Evolutionary conservation across 257 asterid species (phyloP).

Genomic region (Ballota nigra): DNA sequence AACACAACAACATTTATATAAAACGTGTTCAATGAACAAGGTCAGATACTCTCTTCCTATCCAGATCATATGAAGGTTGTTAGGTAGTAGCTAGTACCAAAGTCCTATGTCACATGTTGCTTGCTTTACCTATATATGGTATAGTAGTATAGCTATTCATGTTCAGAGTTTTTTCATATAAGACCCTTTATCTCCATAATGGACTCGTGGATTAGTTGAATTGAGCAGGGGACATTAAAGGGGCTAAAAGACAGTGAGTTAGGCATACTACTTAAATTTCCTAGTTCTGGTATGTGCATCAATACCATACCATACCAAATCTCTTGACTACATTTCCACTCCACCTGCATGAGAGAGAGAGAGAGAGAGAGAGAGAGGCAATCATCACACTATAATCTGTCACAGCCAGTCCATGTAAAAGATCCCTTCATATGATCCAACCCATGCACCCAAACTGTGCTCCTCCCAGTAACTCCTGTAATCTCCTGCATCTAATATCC

Average conservation of each 20-base stretch:
- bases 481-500: conserved; percentile 25
- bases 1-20: neutral
- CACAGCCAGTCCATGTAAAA: conserved; percentile 64
- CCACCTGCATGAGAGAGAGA: neutral
- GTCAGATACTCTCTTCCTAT: neutral
- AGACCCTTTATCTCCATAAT: neutral
- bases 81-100: neutral
- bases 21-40: neutral
- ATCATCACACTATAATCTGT: neutral
- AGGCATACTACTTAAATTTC: neutral
- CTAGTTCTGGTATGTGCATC: neutral
- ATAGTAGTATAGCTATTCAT: neutral
- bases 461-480: conserved; percentile 35
- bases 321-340: neutral
- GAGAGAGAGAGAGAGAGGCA: neutral
- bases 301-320: neutral
- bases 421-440: conserved; percentile 66
- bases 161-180: neutral
- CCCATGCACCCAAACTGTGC: conserved; percentile 50
- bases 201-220: neutral
- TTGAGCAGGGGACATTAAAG: neutral
- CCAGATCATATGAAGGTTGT: neutral
- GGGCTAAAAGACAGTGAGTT: neutral
- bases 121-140: neutral
- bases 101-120: neutral